Base-by-base conservation (phyloP, 2,329 filamentous ascomycete genomes). In the Aspergillus uvarum region DNA sequence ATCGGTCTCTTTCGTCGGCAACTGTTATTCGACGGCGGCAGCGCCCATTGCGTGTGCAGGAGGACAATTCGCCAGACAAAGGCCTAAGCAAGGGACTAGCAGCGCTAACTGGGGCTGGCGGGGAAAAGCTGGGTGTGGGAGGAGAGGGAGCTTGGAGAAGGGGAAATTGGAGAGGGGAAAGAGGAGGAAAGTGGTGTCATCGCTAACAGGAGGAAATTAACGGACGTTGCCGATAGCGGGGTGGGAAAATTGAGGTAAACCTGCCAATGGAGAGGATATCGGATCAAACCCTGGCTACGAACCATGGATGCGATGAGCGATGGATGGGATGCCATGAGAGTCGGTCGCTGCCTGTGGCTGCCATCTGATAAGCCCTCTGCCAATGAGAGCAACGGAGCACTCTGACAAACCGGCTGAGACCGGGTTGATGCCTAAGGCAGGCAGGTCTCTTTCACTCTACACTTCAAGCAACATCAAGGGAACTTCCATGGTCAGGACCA, bases 151-250 rank as follows among this genome's bases (percentile, higher is more conserved):
- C 12, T 49, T 50, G 22, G 14, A 32, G 19, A 52, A 32, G 12
- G n/a, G 35, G 51, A 42, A 6, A 35, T 16, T 35, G 32, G 26
- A 12, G 32, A 35, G 11, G 32, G 14, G 14, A 35, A 44, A 8
- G 14, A 16, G 38, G 38, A 19, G 6, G 52, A 31, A 32, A 47
- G 42, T 29, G 53, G 53, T 47, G 42, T 54, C 42, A 54, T 47
- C 24, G 29, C 24, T 22, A 35, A 14, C 14, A n/a, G 38, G 38
- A 44, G 42, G 53, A 48, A 55, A 47, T 35, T 47, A 29, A 55
- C 53, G 26, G 53, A 32, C 44, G 32, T 55, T 48, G 44, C 53
- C 53, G 53, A 55, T 48, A 55, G 42, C 53, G 53, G 42, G 47
- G 53, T 26, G 47, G 38, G 26, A 32, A 42, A 47, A 44, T n/a